Evolutionary conservation across 257 asterid species (phyloP), one percentile per base, ranked within the genome.

Genomic region (Ilex asprella): DNA sequence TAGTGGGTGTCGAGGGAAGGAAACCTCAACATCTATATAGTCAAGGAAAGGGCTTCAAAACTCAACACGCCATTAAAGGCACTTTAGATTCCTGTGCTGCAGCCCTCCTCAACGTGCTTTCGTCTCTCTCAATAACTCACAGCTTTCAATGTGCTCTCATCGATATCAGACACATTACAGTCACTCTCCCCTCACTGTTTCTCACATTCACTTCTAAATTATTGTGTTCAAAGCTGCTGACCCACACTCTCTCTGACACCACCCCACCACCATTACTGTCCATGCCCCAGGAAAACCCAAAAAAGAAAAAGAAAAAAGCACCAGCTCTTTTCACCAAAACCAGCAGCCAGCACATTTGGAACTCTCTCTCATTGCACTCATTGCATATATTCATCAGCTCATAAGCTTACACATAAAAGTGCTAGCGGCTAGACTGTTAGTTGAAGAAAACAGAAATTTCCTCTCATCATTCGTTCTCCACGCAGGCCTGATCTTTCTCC

Each of bases 171-270:
- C 39, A 65, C 57, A 12, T 8, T 43, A 35, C 41, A 35, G 5
- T 35, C 41, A 35, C 41, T 8, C 41, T 35, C 41, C 41, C 41
- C 41, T 21, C 41, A 35, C 41, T 35, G 41, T 35, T 35, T 35
- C 41, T 46, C 43, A 53, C 67, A 30, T 52, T 14, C 12, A 41
- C 29, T 63, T 31, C n/a, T 10, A 49, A 67, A 58, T 49, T 58
- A 51, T 50, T 58, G 58, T 29, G 47, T 47, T 60, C 50, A 59
- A 58, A 58, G 65, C 70, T 57, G 61, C 54, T 41, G 63, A 56
- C 61, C 15, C 69, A 41, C 69, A 6, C 62, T 47, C 30, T 55
- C 8, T 66, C 60, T 68, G 71, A 61, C 67, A 50, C 63, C 50
- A 39, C 63, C 54, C 67, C 43, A 39, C 63, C 51, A 57, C 32